Evolutionary conservation across 1,139 yeast species (phyloP), one percentile per base, ranked within the genome.

Genomic region (Debaryomyces udenii): DNA sequence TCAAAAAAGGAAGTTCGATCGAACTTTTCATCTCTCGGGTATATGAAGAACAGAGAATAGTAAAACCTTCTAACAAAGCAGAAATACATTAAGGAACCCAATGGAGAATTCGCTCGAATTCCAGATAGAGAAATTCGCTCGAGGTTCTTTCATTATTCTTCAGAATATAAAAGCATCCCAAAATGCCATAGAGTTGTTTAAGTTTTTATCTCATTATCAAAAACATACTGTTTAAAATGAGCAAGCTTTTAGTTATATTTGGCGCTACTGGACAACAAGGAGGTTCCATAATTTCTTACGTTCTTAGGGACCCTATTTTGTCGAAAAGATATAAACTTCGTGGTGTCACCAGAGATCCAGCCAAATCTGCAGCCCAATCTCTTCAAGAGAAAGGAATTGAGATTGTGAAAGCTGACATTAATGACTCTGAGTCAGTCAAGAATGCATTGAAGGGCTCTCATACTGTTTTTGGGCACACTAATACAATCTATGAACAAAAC

Each of bases 241-340:
- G 42, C 18, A 39, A 39, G 15, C 10, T 39, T 10, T 27, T 42
- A 27, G 41, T 33, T 15, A 40, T 46, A 10, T 42, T 46, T 27
- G 46, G 47, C 3, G 48, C 47, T 22, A 42, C 48, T 10, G 48
- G 48, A 13, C 40, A 40, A 3, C 50, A 46, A 35, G 50, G 50
- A 27, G 42, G 46, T 6, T 45, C 50, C 10, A 29, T 44, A 20
- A 30, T 39, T 9, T 22, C 37, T 6, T 29, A 35, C 31, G 41
- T 42, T 22, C 30, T 37, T 10, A 31, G 35, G 10, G 42, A 38
- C 15, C 18, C 32, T 9, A 39, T 39, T 14, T 43, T 46, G 27
- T 27, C 46, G 3, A 28, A 34, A 6, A 11, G 34, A n/a, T 46
- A 27, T 28, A 45, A 37, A 13, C 26, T 46, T 16, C 31, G 50